These are phyloP conservation scores for Chrysanthemum seticuspe DNA, from an alignment of 129 eudicot species.

Conservation along the genomic window DNA sequence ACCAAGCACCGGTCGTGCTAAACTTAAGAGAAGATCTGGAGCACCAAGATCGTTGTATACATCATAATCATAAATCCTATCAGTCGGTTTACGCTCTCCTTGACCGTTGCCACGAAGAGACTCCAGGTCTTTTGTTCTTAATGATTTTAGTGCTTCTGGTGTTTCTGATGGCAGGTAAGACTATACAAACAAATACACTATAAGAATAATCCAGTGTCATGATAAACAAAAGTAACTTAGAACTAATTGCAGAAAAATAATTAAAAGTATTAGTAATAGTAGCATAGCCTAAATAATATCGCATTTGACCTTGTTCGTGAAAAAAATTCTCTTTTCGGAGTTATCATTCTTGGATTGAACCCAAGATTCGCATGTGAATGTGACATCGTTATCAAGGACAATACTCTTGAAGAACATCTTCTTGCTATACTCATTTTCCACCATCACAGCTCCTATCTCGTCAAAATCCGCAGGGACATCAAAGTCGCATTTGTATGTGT, in stretches of 20 bases:
- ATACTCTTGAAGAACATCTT: conserved; percentile 53
- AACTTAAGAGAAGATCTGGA: conserved; percentile 32
- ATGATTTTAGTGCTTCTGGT: conserved; percentile 46
- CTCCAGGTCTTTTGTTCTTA: conserved; percentile 52
- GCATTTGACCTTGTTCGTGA: conserved; percentile 48
- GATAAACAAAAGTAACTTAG: no score
- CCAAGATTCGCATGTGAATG: conserved; percentile 56
- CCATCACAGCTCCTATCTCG: conserved; percentile 52
- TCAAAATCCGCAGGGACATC: conserved; percentile 53
- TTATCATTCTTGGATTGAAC: conserved; percentile 48
- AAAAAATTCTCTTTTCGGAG: conserved; percentile 50
- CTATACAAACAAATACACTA: conserved; percentile 23
- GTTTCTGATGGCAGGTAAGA: conserved; percentile 75
- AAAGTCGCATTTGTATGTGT: conserved; percentile 42
- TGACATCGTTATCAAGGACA: conserved; percentile 34
- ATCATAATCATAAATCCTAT: conserved; percentile 80
- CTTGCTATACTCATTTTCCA: conserved; percentile 59
- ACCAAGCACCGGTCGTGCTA: conserved; percentile 67
- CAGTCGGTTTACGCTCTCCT: conserved; percentile 54
- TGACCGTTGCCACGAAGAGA: conserved; percentile 61
- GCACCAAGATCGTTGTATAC: conserved; percentile 70
- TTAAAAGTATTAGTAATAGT: neutral
- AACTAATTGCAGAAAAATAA: neutral
- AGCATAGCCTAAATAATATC: neutral
- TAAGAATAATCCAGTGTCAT: neutral